phyloP scores from a whole-genome alignment of 108 stramenopile species.

The Nitzschia sp. region DNA sequence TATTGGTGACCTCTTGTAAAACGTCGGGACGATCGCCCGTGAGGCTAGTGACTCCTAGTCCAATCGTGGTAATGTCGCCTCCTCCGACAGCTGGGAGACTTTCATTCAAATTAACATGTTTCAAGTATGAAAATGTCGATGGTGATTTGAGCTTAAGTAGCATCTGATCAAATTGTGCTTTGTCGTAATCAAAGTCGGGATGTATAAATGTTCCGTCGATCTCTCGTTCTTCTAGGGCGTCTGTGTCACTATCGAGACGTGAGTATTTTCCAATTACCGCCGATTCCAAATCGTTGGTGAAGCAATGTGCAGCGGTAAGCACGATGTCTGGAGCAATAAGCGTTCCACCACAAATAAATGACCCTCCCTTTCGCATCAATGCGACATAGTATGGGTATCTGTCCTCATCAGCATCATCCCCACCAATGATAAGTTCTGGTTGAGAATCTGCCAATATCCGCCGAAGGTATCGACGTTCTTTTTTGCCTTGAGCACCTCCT shows the following conservation, averaged over 20 bases:
- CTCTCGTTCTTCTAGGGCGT: background rate
- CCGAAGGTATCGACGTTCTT: too few relatives aligned
- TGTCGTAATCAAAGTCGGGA: background rate
- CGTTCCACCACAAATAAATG: slow-evolving; percentile 10
- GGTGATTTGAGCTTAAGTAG: background rate
- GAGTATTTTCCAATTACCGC: background rate
- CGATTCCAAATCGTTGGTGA: background rate
- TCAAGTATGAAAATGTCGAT: background rate
- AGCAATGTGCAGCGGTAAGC: slow-evolving; percentile 15
- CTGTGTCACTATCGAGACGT: background rate
- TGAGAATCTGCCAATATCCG: too few relatives aligned
- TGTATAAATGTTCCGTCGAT: background rate
- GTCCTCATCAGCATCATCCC: background rate
- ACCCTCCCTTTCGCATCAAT: background rate
- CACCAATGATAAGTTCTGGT: slow-evolving; percentile 14
- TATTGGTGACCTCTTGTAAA: background rate
- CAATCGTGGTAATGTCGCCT: background rate
- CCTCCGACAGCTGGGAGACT: background rate
- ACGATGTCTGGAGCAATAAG: slow-evolving; percentile 11
- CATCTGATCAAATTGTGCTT: slow-evolving; percentile 5
- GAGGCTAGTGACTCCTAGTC: background rate
- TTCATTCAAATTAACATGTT: background rate
- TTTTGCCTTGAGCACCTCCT: too few relatives aligned
- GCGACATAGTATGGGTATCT: slow-evolving; percentile 20
- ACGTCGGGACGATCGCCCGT: background rate